These are phyloP conservation scores for Penicillium atrosanguineum DNA, from an alignment of 495 filamentous ascomycete species.

Conservation along the genomic window DNA sequence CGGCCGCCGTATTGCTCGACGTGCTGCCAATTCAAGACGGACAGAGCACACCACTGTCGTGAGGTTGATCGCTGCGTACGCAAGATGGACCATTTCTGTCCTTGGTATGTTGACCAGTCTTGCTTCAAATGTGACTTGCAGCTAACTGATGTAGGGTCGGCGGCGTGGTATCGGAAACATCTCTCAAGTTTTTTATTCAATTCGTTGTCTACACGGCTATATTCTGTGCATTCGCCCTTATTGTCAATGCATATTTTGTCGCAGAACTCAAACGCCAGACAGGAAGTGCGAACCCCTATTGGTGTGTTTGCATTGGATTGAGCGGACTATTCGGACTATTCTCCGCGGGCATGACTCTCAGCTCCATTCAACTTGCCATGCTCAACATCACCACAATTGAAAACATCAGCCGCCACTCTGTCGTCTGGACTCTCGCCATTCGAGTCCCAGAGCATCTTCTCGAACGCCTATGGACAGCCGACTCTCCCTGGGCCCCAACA, in stretches of 20 bases:
- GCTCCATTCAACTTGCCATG: slow-evolving; percentile 64
- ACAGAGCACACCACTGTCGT: slow-evolving; percentile 80
- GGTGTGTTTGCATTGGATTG: slow-evolving; percentile 53
- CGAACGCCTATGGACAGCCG: slow-evolving; percentile 32
- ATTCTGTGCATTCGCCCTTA: slow-evolving; percentile 63
- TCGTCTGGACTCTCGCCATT: slow-evolving; percentile 72
- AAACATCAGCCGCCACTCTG: slow-evolving; percentile 57
- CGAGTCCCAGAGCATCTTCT: slow-evolving; percentile 57
- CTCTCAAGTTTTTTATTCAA: slow-evolving; percentile 87
- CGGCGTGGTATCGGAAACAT: slow-evolving; percentile 79
- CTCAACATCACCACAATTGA: slow-evolving; percentile 82
- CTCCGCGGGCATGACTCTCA: slow-evolving; percentile 67
- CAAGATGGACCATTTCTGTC: slow-evolving; percentile 95
- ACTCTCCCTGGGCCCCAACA: slow-evolving; percentile 39
- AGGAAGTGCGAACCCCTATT: slow-evolving; percentile 47
- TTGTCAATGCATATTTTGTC: slow-evolving; percentile 56
- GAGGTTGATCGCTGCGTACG: slow-evolving; percentile 75
- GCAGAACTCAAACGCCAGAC: slow-evolving; percentile 43
- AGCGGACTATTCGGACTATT: slow-evolving; percentile 73
- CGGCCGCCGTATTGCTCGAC: slow-evolving; percentile 75
- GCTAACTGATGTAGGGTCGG: slow-evolving; percentile 60
- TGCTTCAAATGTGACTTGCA: neutral
- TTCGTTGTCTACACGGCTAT: slow-evolving; percentile 70
- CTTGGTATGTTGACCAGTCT: slow-evolving; percentile 56
- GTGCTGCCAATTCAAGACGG: slow-evolving; percentile 81